Conservation (phyloP, 208 protist genomes). For the Borovskyia barvae region DNA sequence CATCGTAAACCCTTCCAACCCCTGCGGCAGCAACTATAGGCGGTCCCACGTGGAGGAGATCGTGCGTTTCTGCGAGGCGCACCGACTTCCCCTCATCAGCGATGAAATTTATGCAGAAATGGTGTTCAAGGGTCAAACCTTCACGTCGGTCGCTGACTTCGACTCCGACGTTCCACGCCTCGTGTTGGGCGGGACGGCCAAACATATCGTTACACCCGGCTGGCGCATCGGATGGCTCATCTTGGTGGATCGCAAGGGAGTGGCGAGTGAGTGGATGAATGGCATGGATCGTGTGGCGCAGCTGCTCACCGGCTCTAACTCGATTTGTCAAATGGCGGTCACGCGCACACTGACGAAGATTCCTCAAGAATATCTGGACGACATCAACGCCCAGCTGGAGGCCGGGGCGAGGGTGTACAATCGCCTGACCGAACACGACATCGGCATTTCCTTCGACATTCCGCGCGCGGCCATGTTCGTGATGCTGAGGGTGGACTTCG, state of each 20-base stretch:
- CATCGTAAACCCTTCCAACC: conserved; percentile 95
- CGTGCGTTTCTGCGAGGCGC: conserved; percentile 79
- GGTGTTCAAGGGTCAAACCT: conserved; percentile 77
- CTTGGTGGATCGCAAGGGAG: conserved; percentile 61
- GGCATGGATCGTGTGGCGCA: conserved; percentile 57
- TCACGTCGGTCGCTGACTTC: conserved; percentile 81
- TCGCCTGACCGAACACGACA: conserved; percentile 34
- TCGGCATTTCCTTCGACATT: conserved; percentile 46
- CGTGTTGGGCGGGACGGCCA: conserved; percentile 89
- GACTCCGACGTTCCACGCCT: conserved; percentile 81
- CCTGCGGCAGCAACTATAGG: conserved; percentile 92
- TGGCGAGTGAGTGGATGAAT: conserved; percentile 27
- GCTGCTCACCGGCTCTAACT: conserved; percentile 87
- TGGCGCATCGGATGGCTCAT: conserved; percentile 92
- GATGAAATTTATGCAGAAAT: conserved; percentile 96
- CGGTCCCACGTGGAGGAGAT: conserved; percentile 77
- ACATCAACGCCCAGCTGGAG: conserved; percentile 48
- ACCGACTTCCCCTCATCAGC: conserved; percentile 88
- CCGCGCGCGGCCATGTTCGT: conserved; percentile 92
- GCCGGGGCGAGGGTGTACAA: conserved; percentile 36
- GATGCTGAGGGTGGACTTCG: conserved; percentile 76
- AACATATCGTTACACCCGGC: conserved; percentile 92
- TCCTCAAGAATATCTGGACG: conserved; percentile 40
- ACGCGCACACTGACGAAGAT: conserved; percentile 72
- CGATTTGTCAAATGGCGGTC: conserved; percentile 85